These are phyloP conservation scores for Aspergillus bombycis DNA, from an alignment of 2,329 filamentous ascomycete species.

Conservation along the genomic window DNA sequence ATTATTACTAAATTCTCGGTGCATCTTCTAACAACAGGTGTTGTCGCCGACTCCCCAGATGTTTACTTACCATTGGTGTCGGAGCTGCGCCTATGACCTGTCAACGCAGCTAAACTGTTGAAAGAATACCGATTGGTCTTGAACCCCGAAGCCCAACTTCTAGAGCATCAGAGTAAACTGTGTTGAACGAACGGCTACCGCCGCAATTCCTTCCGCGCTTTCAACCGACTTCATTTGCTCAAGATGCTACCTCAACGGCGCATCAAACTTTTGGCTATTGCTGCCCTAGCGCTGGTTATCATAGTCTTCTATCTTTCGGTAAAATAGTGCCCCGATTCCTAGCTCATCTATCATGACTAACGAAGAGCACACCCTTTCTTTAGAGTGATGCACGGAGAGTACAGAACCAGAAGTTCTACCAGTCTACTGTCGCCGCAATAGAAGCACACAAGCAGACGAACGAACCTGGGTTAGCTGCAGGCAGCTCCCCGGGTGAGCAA, in stretches of 20 bases:
- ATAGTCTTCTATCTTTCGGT: slow-evolving; percentile 74
- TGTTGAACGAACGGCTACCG: neutral
- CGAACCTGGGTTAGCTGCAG: slow-evolving; percentile 58
- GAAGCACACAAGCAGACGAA: slow-evolving; percentile 49
- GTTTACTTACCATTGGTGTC: slow-evolving; percentile 17
- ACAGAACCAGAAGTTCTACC: slow-evolving; percentile 56
- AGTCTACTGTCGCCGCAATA: slow-evolving; percentile 57
- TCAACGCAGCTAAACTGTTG: slow-evolving; percentile 12
- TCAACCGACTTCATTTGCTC: neutral
- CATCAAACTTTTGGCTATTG: slow-evolving; percentile 67
- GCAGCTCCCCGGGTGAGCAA: slow-evolving; percentile 66
- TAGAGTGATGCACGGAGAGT: slow-evolving; percentile 45
- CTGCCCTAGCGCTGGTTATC: slow-evolving; percentile 66
- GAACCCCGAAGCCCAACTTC: neutral
- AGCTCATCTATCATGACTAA: slow-evolving; percentile 6
- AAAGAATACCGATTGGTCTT: slow-evolving; percentile 4
- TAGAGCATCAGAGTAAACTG: neutral
- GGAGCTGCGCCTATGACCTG: slow-evolving; percentile 21
- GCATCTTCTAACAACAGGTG: neutral
- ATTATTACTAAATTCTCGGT: neutral
- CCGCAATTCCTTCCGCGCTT: neutral
- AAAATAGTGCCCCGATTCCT: slow-evolving; percentile 32
- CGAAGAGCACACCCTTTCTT: slow-evolving; percentile 5
- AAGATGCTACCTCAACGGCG: slow-evolving; percentile 72
- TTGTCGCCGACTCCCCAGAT: slow-evolving; percentile 16